Base-by-base conservation (phyloP, 2,329 filamentous ascomycete species). In the Alternaria alternata region DNA sequence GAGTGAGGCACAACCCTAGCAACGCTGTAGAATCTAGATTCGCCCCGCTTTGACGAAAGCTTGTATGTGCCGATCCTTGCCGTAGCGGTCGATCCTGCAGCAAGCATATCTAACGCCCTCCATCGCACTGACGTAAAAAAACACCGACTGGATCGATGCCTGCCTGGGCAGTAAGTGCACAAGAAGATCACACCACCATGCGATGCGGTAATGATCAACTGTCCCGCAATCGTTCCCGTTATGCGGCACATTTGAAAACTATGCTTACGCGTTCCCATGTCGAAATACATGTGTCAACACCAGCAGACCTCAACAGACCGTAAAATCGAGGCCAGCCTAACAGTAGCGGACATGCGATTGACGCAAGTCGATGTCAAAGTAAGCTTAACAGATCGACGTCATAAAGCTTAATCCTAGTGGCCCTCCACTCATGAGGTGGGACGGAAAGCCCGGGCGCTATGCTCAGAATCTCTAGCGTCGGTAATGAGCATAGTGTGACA, bases 301-400 rank as follows among this genome's bases (percentile, higher is more conserved):
- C 11, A 6, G 7, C 14, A 26, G 32, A 36, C 20, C 18, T 38
- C 20, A 26, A 36, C 20, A 36, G 26, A 53, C 51, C 9, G 14
- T 32, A 32, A 11, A n/a, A 20, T n/a, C 6, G 6, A 24, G 8
- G 28, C 38, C n/a, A 53, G 26, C 51, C 38, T 32, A 16, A 36
- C 6, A 20, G 2, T 7, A 18, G 18, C 38, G 18, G 30, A n/a
- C 7, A 46, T 54, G 46, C n/a, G 28, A 38, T 18, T 20, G 36
- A 34, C 11, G 26, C 42, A 55, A 22, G 22, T 47, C 47, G 59
- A 59, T 59, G 59, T 62, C 47, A 7, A 59, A 59, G 46, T 59
- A 62, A 62, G 59, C 59, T 59, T 11, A 44, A 28, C 11, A 43
- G 56, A 62, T 55, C 51, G 28, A 53, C 59, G 47, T 54, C 38